Conservation (phyloP, 2,329 filamentous ascomycete species). For the Sclerotinia nivalis region DNA sequence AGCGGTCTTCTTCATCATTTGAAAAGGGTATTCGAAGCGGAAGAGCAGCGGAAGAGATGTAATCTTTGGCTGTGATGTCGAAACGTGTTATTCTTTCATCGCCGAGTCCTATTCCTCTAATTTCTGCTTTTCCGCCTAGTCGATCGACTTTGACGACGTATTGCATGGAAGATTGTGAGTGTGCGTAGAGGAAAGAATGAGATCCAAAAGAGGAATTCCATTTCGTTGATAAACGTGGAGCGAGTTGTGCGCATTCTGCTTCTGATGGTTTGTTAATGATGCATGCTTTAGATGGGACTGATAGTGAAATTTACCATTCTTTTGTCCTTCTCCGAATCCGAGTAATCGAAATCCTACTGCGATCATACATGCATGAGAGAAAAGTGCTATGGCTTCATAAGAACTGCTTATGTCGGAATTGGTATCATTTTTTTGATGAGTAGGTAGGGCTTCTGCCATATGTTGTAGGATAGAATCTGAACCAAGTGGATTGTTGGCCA, state of each 20-base stretch:
- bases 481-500: conserved; percentile 45
- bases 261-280: conserved; percentile 45
- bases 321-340: conserved; percentile 82
- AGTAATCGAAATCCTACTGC: conserved; percentile 78
- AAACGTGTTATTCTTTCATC: conserved; percentile 80
- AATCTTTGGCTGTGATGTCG: conserved; percentile 74
- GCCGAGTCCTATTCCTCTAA: conserved; percentile 75
- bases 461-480: conserved; percentile 51
- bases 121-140: conserved; percentile 79
- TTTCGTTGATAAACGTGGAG: conserved; percentile 66
- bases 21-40: conserved; percentile 55
- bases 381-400: conserved; percentile 81
- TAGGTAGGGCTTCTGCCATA: conserved; percentile 62
- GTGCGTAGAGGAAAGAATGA: conserved; percentile 83
- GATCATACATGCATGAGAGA: conserved; percentile 80
- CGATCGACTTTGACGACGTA: conserved; percentile 81
- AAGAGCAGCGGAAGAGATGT: conserved; percentile 61
- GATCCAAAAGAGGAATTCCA: conserved; percentile 77
- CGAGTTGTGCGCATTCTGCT: conserved; percentile 56
- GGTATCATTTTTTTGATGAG: conserved; percentile 53
- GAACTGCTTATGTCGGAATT: conserved; percentile 66
- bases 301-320: conserved; percentile 55
- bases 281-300: background rate
- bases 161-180: conserved; percentile 80
- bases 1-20: conserved; percentile 54